A percentile compares a stretch with the other conserved stretches of the same genome.
Conservation (phyloP, 2,329 filamentous ascomycete genomes). For the Camillea tinctor region DNA sequence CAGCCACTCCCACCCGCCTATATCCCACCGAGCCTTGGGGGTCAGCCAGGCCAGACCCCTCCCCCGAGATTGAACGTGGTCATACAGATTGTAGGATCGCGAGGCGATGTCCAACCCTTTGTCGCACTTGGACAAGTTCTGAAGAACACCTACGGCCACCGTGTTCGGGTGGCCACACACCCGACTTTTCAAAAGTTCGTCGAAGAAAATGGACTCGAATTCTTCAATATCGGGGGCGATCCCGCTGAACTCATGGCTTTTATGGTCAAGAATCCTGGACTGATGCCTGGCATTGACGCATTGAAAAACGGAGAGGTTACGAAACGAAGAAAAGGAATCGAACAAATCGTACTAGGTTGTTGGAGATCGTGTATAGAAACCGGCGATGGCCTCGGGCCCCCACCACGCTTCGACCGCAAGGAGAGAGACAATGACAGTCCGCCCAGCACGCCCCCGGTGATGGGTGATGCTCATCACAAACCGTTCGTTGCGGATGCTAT, state of each 20-base stretch:
- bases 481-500: slow-evolving; percentile 35
- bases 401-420: slow-evolving; percentile 38
- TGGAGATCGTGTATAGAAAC: slow-evolving; percentile 74
- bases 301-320: slow-evolving; percentile 66
- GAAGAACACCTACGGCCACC: slow-evolving; percentile 47
- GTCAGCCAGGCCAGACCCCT: slow-evolving; percentile 48
- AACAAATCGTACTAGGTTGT: slow-evolving; percentile 66
- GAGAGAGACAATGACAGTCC: slow-evolving; percentile 17
- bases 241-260: slow-evolving; percentile 54
- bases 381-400: slow-evolving; percentile 56
- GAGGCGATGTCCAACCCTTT: slow-evolving; percentile 59
- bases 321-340: slow-evolving; percentile 65
- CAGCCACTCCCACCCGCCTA: slow-evolving; percentile 63
- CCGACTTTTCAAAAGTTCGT: slow-evolving; percentile 53
- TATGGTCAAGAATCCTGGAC: slow-evolving; percentile 74
- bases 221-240: slow-evolving; percentile 57
- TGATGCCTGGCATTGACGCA: slow-evolving; percentile 70
- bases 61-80: slow-evolving; percentile 48
- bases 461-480: slow-evolving; percentile 20
- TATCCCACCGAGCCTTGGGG: slow-evolving; percentile 70
- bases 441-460: slow-evolving; percentile 10
- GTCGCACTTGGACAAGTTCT: slow-evolving; percentile 53
- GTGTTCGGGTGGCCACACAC: slow-evolving; percentile 58
- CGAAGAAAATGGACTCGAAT: slow-evolving; percentile 50
- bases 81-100: slow-evolving; percentile 52